A percentile compares a stretch with the other conserved stretches of the same genome.
phyloP scores from a whole-genome alignment of 805 yeast species.

The Saccharomycopsis javanensis region DNA sequence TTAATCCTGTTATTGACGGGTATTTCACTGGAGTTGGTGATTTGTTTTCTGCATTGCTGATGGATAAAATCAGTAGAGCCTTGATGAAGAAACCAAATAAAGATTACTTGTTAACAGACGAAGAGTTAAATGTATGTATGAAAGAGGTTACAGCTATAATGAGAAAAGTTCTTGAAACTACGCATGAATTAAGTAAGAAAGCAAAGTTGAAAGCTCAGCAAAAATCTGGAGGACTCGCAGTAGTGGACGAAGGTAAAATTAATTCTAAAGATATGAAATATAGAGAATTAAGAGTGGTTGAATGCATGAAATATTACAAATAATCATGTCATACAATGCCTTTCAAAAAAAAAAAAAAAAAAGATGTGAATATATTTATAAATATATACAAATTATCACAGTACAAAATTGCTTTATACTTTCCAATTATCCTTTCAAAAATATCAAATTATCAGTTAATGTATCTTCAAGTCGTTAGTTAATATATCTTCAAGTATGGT shows the following conservation, averaged over 20 bases:
- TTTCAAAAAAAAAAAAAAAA: no score
- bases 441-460: neutral
- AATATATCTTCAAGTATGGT: no score
- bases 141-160: slow-evolving; percentile 49
- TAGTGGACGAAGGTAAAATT: neutral
- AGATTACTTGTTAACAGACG: slow-evolving; percentile 20
- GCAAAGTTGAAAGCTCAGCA: slow-evolving; percentile 1
- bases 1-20: slow-evolving; percentile 50
- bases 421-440: no score
- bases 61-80: slow-evolving; percentile 46
- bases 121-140: slow-evolving; percentile 29
- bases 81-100: neutral
- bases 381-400: no score
- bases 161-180: slow-evolving; percentile 40
- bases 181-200: slow-evolving; percentile 26
- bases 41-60: slow-evolving; percentile 66
- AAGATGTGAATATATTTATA: no score
- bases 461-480: neutral
- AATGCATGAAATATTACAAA: neutral
- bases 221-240: neutral
- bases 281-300: neutral
- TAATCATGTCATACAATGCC: neutral
- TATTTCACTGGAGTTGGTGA: slow-evolving; percentile 97
- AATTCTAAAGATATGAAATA: slow-evolving; percentile 3
- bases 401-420: no score